Conservation (phyloP, 805 yeast species). For the Candida sphagnicola region DNA sequence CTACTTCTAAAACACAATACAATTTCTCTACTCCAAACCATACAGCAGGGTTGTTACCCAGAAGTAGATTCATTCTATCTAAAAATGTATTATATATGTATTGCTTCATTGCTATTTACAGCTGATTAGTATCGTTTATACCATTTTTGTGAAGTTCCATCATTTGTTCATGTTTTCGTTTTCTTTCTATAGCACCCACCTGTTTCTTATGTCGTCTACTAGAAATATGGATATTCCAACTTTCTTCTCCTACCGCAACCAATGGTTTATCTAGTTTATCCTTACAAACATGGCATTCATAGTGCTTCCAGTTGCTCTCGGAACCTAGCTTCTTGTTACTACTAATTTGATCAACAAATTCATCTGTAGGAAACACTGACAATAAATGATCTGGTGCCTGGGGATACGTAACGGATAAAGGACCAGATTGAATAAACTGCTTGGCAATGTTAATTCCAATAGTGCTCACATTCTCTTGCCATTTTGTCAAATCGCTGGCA, state of each 20-base stretch:
- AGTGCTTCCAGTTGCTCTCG: constrained; percentile 59
- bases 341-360: constrained; percentile 12
- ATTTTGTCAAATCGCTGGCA: constrained; percentile 64
- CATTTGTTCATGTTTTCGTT: constrained; percentile 51
- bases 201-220: constrained; percentile 68
- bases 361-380: constrained; percentile 19
- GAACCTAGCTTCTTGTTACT: constrained; percentile 38
- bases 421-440: constrained; percentile 27
- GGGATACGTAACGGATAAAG: constrained; percentile 17
- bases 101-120: no score
- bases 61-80: no score
- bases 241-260: constrained; percentile 69
- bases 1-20: no score
- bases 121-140: neutral
- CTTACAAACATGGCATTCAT: constrained; percentile 60
- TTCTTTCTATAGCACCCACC: constrained; percentile 43
- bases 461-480: constrained; percentile 54
- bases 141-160: constrained; percentile 9
- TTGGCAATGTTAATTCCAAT: constrained; percentile 53
- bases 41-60: no score
- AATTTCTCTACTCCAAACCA: no score
- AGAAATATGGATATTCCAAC: constrained; percentile 62
- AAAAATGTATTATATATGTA: no score
- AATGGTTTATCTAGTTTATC: constrained; percentile 52
- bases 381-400: constrained; percentile 26